Evolutionary conservation across 2,329 filamentous ascomycete genomes (phyloP), one percentile per base, ranked within the genome.

Genomic region (Cladobotryum protrusum): DNA sequence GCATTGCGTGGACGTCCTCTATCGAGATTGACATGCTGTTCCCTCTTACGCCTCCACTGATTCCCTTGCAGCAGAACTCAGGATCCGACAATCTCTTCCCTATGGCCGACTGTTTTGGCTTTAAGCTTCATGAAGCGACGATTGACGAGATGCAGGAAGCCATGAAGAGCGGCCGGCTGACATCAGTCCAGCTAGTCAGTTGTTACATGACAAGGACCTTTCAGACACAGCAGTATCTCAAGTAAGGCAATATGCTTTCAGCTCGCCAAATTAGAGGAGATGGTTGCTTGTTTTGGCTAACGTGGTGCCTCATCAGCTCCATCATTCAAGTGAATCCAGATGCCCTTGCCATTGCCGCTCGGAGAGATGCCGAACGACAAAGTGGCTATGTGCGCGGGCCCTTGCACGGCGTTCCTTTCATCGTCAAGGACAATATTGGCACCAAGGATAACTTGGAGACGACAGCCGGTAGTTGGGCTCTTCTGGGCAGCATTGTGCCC

Each of bases 361-460:
- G 70, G 13, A 70, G 82, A 29, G 86, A 90, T 57, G 62, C 60
- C 0, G 85, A 89, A 65, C 76, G 86, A 15, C 60, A 63, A 12
- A 59, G 67, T 1, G 82, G 82, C 19, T 71, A 68, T 36, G 63
- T 82, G 9, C 76, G 83, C n/a, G 78, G 85, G 1, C 80, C 81
- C 1, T 72, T 91, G 1, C 86, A 90, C 62, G 86, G 86, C 3
- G 87, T 91, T 40, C 86, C 87, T 0, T 87, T 87, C 62, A 72
- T 85, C 2, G 78, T 89, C 55, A 90, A 90, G 66, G 86, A 90
- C 61, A 86, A 85, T 61, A 85, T 87, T 48, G 82, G 75, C 19
- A 81, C 78, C 8, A 81, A 81, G 55, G 86, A 89, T 62, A 76
- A 76, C 46, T 79, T 90, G 76, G 77, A 89, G 61, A 90, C 86